These are phyloP conservation scores for Nicotiana benthamiana DNA, from an alignment of 257 asterid species.

Conservation along the genomic window DNA sequence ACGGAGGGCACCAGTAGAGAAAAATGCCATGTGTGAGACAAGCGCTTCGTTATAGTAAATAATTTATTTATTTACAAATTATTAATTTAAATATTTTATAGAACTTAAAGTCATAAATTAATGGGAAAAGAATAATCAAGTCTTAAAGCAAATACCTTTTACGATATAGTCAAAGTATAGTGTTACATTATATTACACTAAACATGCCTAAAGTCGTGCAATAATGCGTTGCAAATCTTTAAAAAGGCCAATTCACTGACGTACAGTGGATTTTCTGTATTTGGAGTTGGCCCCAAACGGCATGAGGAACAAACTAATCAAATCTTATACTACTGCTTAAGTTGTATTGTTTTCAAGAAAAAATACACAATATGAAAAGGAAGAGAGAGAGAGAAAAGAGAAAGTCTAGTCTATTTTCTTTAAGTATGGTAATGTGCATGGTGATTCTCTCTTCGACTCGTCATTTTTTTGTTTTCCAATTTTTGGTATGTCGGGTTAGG, in stretches of 20 bases:
- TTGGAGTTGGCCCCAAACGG: neutral
- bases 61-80: too few species aligned
- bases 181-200: neutral
- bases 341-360: neutral
- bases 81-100: too few species aligned
- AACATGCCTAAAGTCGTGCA: neutral
- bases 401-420: neutral
- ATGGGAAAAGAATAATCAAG: too few species aligned
- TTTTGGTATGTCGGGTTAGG: neutral
- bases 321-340: neutral
- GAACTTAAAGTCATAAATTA: too few species aligned
- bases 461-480: neutral
- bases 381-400: neutral
- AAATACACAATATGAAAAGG: too few species aligned
- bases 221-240: neutral
- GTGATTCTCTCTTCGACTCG: neutral
- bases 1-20: too few species aligned
- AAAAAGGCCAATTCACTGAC: neutral
- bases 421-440: neutral
- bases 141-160: neutral
- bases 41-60: too few species aligned
- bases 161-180: neutral
- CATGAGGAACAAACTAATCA: neutral
- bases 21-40: too few species aligned
- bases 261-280: neutral